A percentile compares a stretch with the other conserved stretches of the same genome.
phyloP scores from a whole-genome alignment of 2,329 filamentous ascomycete genomes.

The Neoscytalidium dimidiatum region DNA sequence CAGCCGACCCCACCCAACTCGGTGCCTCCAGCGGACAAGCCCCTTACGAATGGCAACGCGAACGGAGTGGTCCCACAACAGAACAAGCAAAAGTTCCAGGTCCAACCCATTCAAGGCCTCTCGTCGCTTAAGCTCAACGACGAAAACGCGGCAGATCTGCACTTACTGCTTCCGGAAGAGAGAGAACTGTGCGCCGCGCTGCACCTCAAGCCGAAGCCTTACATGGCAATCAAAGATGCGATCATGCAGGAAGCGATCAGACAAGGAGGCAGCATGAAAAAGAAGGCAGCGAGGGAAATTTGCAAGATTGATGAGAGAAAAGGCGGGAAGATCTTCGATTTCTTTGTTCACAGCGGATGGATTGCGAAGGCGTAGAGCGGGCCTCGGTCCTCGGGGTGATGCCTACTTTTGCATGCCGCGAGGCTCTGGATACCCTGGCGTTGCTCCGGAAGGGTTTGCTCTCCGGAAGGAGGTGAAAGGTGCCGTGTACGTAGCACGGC shows the following conservation, averaged over 20 bases:
- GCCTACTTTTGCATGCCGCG: not conserved
- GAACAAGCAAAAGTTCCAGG: slow-evolving; percentile 51
- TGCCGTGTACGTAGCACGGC: not conserved
- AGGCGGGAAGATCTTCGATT: slow-evolving; percentile 85
- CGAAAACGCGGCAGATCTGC: slow-evolving; percentile 78
- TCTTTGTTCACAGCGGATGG: slow-evolving; percentile 92
- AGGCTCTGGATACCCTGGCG: slow-evolving; percentile 20
- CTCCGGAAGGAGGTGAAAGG: not conserved
- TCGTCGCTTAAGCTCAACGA: slow-evolving; percentile 68
- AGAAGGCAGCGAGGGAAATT: slow-evolving; percentile 88
- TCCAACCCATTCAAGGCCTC: slow-evolving; percentile 62
- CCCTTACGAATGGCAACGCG: slow-evolving; percentile 53
- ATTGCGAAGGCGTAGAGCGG: slow-evolving; percentile 71
- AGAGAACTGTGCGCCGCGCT: slow-evolving; percentile 81
- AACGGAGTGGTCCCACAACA: slow-evolving; percentile 42
- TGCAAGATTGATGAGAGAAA: slow-evolving; percentile 83
- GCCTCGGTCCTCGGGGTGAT: not conserved
- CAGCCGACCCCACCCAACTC: slow-evolving; percentile 42
- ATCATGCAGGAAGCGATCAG: slow-evolving; percentile 90
- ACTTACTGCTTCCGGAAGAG: slow-evolving; percentile 83
- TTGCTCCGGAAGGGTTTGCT: not conserved
- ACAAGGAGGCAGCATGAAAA: slow-evolving; percentile 84
- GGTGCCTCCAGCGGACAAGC: slow-evolving; percentile 30
- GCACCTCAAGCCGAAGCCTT: slow-evolving; percentile 89
- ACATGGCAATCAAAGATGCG: slow-evolving; percentile 90